Evolutionary conservation across 371 early-diverging fungal genomes (phyloP).

Genomic region (Haplosporangium sp.): DNA sequence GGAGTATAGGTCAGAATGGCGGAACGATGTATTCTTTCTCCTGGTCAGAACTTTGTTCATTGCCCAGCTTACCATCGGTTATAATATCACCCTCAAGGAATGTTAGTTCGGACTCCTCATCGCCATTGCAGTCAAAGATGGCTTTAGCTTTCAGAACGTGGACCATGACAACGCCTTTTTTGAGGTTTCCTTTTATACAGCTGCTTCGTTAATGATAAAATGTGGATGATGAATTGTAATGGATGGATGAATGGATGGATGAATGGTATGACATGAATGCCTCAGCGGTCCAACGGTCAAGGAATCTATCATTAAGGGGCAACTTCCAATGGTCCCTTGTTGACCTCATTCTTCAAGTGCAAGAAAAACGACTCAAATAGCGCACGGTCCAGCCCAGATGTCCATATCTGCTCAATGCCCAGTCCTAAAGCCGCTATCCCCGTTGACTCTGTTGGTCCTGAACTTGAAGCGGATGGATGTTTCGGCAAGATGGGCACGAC

Average conservation of each 20-base stretch:
- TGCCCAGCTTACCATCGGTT: constrained; percentile 54
- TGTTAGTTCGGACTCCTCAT: constrained; percentile 68
- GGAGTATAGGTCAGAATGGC: neutral
- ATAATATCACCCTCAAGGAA: constrained; percentile 69
- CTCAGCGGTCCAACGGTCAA: neutral
- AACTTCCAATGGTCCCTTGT: neutral
- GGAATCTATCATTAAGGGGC: neutral
- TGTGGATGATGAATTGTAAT: neutral
- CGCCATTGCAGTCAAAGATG: constrained; percentile 71
- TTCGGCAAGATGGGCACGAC: neutral
- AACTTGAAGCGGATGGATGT: too few relatives aligned
- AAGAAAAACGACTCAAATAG: constrained; percentile 48
- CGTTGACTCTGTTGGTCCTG: neutral
- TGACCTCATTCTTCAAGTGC: constrained; percentile 19
- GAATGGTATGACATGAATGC: neutral
- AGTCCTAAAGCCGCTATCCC: neutral
- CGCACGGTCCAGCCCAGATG: constrained; percentile 38
- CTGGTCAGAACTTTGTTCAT: neutral
- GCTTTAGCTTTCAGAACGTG: constrained; percentile 60
- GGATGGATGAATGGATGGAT: neutral
- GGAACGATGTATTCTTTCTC: neutral
- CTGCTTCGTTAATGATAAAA: neutral
- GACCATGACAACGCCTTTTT: constrained; percentile 18
- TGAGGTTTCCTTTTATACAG: neutral
- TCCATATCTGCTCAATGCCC: constrained; percentile 26